Conservation (phyloP, 768 basidiomycete species). For the Calocybe cyanea region DNA sequence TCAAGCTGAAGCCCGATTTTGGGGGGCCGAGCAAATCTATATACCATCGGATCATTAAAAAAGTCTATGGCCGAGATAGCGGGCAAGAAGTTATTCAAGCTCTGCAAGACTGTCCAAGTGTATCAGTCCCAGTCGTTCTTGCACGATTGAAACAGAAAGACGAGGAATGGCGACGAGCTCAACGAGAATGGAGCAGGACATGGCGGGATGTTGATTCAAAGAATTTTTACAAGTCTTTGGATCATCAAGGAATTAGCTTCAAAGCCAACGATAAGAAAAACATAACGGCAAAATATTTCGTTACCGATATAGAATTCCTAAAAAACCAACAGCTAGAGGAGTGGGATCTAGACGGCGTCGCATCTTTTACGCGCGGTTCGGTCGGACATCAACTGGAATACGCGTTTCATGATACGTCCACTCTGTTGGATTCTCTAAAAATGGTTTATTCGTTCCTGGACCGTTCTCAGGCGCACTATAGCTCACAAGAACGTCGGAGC, state of each 20-base stretch:
- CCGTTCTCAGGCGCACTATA: constrained; percentile 74
- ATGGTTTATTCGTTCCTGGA: constrained; percentile 91
- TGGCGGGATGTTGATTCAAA: constrained; percentile 97
- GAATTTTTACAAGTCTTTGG: constrained; percentile 97
- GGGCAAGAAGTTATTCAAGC: constrained; percentile 77
- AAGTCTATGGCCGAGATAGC: constrained; percentile 83
- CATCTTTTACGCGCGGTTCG: constrained; percentile 40
- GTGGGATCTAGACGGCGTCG: constrained; percentile 30
- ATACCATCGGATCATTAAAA: constrained; percentile 92
- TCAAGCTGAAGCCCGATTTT: constrained; percentile 82
- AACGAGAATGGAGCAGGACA: constrained; percentile 93
- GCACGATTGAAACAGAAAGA: constrained; percentile 88
- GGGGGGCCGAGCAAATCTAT: constrained; percentile 86
- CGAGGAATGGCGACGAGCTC: constrained; percentile 94
- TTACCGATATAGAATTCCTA: constrained; percentile 70
- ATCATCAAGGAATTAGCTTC: constrained; percentile 93
- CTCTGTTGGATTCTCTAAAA: constrained; percentile 86
- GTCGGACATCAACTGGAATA: constrained; percentile 77
- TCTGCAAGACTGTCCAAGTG: constrained; percentile 86
- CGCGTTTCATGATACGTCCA: constrained; percentile 68
- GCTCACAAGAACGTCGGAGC: constrained; percentile 68
- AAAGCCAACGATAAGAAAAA: constrained; percentile 95
- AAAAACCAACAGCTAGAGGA: constrained; percentile 54
- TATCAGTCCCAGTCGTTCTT: constrained; percentile 90
- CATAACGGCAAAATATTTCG: constrained; percentile 81